A percentile compares a stretch with the other conserved stretches of the same genome.
Conservation (phyloP, 768 basidiomycete genomes). For the Hericium alpestre region DNA sequence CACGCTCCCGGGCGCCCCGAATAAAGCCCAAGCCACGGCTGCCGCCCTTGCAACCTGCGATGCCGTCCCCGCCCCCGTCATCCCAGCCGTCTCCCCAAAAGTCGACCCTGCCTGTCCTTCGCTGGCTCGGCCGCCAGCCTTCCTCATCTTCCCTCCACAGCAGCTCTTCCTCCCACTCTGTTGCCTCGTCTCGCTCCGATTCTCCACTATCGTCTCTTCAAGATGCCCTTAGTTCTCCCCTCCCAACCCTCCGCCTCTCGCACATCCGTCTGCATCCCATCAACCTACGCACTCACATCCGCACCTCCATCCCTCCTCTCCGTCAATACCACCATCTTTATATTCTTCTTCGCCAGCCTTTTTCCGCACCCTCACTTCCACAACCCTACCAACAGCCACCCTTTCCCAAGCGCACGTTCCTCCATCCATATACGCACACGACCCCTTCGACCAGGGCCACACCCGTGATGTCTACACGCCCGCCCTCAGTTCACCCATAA, state of each 20-base stretch:
- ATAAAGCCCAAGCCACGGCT: background rate
- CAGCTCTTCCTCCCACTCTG: constrained; percentile 28
- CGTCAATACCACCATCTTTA: background rate
- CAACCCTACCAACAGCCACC: constrained; percentile 54
- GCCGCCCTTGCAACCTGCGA: background rate
- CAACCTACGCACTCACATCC: constrained; percentile 5
- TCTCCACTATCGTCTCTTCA: constrained; percentile 23
- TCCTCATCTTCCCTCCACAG: constrained; percentile 26
- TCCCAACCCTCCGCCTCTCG: constrained; percentile 18
- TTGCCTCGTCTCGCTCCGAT: constrained; percentile 4
- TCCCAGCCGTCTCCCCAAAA: constrained; percentile 7
- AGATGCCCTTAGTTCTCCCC: constrained; percentile 23
- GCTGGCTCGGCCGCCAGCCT: constrained; percentile 33
- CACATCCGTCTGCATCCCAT: constrained; percentile 13
- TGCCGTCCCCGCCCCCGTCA: constrained; percentile 6
- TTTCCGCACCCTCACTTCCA: constrained; percentile 44
- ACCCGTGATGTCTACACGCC: constrained; percentile 16
- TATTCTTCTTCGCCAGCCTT: constrained; percentile 39
- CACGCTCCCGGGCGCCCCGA: constrained; percentile 1
- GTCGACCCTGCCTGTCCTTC: constrained; percentile 25
- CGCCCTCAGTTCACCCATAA: constrained; percentile 25
- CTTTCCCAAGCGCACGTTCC: constrained; percentile 28
- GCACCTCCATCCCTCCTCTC: constrained; percentile 9
- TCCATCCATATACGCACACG: constrained; percentile 7
- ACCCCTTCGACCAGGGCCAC: background rate